phyloP scores from a whole-genome alignment of 176 grass and related monocot species.

The Echinochloa phyllopogon region DNA sequence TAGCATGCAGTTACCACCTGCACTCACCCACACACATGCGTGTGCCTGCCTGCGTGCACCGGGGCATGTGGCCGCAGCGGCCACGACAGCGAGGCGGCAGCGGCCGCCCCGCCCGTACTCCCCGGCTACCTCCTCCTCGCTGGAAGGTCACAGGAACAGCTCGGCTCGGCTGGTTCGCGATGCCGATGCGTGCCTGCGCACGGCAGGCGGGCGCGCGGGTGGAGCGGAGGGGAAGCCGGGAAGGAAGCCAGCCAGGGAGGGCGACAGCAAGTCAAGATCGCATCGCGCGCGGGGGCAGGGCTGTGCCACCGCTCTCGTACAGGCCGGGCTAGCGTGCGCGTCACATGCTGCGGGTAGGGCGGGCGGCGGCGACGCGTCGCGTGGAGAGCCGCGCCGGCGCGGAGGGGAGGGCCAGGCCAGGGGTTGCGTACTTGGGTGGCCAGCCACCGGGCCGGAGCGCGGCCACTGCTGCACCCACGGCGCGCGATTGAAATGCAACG shows the following conservation, averaged over 20 bases:
- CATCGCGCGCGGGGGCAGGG: slow-evolving; percentile 12
- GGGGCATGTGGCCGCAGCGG: slow-evolving; percentile 13
- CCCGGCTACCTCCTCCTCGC: background rate
- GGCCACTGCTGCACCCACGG: background rate
- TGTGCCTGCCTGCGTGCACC: background rate
- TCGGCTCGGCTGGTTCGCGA: background rate
- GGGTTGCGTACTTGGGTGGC: slow-evolving; percentile 22
- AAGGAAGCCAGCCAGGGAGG: background rate
- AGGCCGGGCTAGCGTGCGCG: background rate
- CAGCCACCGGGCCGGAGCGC: background rate
- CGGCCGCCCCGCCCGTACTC: background rate
- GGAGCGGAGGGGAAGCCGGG: background rate
- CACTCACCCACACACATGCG: background rate
- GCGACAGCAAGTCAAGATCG: slow-evolving; percentile 41
- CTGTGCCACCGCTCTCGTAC: slow-evolving; percentile 24
- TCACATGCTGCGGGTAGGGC: slow-evolving; percentile 19
- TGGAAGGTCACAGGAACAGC: background rate
- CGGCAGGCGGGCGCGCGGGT: background rate
- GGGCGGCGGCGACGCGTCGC: background rate
- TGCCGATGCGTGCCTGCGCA: background rate
- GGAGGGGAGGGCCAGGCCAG: background rate
- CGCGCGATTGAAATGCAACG: slow-evolving; percentile 4
- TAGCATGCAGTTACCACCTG: too few species aligned
- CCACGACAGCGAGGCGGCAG: slow-evolving; percentile 31
- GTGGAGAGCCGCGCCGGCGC: background rate